These are phyloP conservation scores for Dothistroma septosporum DNA, from an alignment of 2,329 filamentous ascomycete genomes.

Conservation along the genomic window DNA sequence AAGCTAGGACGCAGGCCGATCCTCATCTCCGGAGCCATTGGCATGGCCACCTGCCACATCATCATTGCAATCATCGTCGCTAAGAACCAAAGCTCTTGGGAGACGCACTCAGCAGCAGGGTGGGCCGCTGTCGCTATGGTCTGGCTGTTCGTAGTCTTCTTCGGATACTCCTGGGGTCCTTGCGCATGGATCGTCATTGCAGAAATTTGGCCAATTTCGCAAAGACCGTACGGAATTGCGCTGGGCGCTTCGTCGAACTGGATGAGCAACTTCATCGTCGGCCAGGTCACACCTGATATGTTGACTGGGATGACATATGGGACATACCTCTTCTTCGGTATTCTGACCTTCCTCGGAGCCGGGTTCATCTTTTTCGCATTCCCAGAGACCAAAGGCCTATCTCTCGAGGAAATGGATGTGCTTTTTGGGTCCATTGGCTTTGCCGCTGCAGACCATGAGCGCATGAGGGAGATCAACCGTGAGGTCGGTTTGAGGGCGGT, in stretches of 20 bases:
- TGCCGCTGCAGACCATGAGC: slow-evolving; percentile 62
- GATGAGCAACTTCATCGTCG: slow-evolving; percentile 52
- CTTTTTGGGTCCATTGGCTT: slow-evolving; percentile 51
- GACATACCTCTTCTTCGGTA: slow-evolving; percentile 67
- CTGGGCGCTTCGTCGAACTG: slow-evolving; percentile 54
- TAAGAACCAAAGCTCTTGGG: slow-evolving; percentile 58
- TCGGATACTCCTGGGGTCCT: slow-evolving; percentile 71
- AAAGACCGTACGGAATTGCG: slow-evolving; percentile 66
- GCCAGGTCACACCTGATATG: slow-evolving; percentile 61
- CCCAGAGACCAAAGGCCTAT: slow-evolving; percentile 52
- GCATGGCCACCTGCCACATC: slow-evolving; percentile 47
- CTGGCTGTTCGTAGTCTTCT: slow-evolving; percentile 71
- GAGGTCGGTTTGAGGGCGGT: slow-evolving; percentile 59
- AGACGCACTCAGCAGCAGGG: slow-evolving; percentile 55
- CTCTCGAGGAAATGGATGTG: slow-evolving; percentile 40
- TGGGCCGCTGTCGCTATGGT: slow-evolving; percentile 68
- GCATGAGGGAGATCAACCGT: slow-evolving; percentile 68
- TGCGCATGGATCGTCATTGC: slow-evolving; percentile 66
- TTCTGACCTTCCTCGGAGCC: slow-evolving; percentile 60
- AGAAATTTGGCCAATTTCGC: slow-evolving; percentile 69
- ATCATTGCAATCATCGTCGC: slow-evolving; percentile 59
- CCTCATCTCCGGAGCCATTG: slow-evolving; percentile 36
- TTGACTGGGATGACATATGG: slow-evolving; percentile 62
- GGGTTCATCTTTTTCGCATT: slow-evolving; percentile 52
- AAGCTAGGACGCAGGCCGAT: slow-evolving; percentile 45